These are phyloP conservation scores for Neotropicomus parvogracilis DNA, from an alignment of 1,284 basidiomycete species.

Conservation along the genomic window DNA sequence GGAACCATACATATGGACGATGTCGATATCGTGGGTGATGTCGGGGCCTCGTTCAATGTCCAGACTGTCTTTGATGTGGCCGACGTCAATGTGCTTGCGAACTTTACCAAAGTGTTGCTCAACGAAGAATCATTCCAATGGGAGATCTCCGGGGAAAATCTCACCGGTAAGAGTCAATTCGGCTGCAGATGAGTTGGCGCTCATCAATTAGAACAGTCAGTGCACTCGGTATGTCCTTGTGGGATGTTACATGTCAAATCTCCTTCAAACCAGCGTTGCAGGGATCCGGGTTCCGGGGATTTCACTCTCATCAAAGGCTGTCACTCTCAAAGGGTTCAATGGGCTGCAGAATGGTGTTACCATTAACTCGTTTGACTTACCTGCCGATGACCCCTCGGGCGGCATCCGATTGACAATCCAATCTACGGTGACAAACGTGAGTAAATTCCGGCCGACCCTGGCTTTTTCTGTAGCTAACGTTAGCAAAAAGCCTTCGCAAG, in stretches of 20 bases:
- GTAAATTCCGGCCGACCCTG: constrained; percentile 18
- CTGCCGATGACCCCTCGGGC: constrained; percentile 70
- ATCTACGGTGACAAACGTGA: constrained; percentile 59
- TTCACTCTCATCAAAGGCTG: constrained; percentile 52
- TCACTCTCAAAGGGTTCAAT: constrained; percentile 72
- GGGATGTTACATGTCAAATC: not conserved
- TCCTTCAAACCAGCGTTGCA: constrained; percentile 17
- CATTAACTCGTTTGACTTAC: constrained; percentile 71
- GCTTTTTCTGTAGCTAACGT: constrained; percentile 3
- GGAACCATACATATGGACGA: constrained; percentile 65
- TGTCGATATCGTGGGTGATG: constrained; percentile 53
- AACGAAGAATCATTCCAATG: constrained; percentile 71
- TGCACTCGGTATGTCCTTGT: constrained; percentile 45
- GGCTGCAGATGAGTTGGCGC: not conserved
- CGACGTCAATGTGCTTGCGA: constrained; percentile 56
- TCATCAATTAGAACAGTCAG: constrained; percentile 37
- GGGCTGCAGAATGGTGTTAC: constrained; percentile 60
- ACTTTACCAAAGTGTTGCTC: constrained; percentile 66
- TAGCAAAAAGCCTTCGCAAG: constrained; percentile 61
- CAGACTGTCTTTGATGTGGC: constrained; percentile 59
- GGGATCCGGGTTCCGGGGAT: constrained; percentile 60
- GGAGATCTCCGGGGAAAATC: constrained; percentile 67
- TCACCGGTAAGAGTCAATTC: constrained; percentile 44
- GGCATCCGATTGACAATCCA: constrained; percentile 69
- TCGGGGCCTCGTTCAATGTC: constrained; percentile 59